Conservation (phyloP, 768 basidiomycete species). For the Cyclocybe aegerita region DNA sequence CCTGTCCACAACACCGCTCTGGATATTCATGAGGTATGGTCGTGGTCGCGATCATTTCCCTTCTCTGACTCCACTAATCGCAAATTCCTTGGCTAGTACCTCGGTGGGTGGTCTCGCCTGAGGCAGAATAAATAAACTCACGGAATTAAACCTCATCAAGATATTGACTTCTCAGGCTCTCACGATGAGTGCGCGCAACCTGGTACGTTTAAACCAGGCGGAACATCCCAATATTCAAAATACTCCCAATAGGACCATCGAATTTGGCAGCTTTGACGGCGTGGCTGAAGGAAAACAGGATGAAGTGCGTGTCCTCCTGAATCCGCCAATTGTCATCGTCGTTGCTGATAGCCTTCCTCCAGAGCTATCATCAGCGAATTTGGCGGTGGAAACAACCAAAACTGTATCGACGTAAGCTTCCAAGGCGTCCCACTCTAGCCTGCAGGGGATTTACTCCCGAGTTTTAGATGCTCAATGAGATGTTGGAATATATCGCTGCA, state of each 20-base stretch:
- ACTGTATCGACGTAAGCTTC: constrained; percentile 30
- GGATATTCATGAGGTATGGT: constrained; percentile 42
- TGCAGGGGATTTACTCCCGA: neutral
- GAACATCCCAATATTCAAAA: neutral
- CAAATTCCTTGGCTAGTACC: constrained; percentile 3
- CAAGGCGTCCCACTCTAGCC: neutral
- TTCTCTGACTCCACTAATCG: neutral
- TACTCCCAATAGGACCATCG: constrained; percentile 25
- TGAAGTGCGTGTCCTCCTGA: constrained; percentile 30
- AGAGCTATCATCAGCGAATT: constrained; percentile 48
- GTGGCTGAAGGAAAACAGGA: constrained; percentile 40
- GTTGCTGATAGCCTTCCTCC: neutral
- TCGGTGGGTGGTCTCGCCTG: too few species aligned
- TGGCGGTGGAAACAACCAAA: constrained; percentile 42
- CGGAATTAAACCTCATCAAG: constrained; percentile 15
- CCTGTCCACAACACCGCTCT: constrained; percentile 43
- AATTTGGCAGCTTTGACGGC: constrained; percentile 41
- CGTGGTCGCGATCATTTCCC: neutral
- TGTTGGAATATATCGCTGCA: constrained; percentile 36
- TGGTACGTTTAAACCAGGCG: constrained; percentile 18
- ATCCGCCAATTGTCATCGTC: too few species aligned
- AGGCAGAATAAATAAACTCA: neutral
- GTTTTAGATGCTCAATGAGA: constrained; percentile 32
- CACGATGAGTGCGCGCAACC: constrained; percentile 44
- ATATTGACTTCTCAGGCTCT: constrained; percentile 41